These are phyloP conservation scores for Papiliotrema flavescens DNA, from an alignment of 1,284 basidiomycete genomes.

Conservation along the genomic window DNA sequence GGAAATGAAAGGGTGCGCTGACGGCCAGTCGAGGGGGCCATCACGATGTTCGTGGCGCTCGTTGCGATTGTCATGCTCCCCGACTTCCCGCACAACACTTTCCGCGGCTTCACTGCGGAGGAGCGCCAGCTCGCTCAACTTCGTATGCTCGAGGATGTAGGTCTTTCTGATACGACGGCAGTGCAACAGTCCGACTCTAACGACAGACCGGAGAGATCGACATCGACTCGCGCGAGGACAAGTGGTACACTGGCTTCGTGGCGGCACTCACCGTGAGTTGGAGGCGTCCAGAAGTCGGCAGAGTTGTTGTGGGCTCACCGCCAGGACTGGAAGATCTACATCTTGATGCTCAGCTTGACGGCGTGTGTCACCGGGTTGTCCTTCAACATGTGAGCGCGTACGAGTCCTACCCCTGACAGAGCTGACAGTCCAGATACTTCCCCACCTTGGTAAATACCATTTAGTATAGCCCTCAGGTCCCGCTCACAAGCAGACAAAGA, in stretches of 20 bases:
- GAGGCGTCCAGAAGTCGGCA: no score
- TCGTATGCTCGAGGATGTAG: conserved; percentile 69
- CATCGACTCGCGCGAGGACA: conserved; percentile 1
- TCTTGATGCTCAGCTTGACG: conserved; percentile 12
- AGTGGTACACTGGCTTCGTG: conserved; percentile 3
- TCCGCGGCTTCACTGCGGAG: conserved; percentile 57
- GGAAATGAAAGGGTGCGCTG: conserved; percentile 11
- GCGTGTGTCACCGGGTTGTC: conserved; percentile 56
- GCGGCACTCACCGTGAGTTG: conserved; percentile 3
- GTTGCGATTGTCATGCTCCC: conserved; percentile 65
- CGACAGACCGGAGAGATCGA: conserved; percentile 57
- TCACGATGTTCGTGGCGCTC: conserved; percentile 58
- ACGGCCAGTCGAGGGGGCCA: neutral
- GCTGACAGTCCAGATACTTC: no score
- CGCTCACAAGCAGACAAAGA: conserved; percentile 54
- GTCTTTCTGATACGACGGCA: conserved; percentile 39
- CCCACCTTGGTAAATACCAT: conserved; percentile 29
- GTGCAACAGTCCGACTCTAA: neutral
- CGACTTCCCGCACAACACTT: conserved; percentile 65
- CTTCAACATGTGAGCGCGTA: conserved; percentile 51
- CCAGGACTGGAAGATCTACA: conserved; percentile 60
- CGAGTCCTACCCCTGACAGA: no score
- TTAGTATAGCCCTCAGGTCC: conserved; percentile 56
- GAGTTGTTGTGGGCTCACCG: no score
- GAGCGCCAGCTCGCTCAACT: conserved; percentile 66